phyloP scores from a whole-genome alignment of 768 basidiomycete genomes.

The Inosperma sp. region DNA sequence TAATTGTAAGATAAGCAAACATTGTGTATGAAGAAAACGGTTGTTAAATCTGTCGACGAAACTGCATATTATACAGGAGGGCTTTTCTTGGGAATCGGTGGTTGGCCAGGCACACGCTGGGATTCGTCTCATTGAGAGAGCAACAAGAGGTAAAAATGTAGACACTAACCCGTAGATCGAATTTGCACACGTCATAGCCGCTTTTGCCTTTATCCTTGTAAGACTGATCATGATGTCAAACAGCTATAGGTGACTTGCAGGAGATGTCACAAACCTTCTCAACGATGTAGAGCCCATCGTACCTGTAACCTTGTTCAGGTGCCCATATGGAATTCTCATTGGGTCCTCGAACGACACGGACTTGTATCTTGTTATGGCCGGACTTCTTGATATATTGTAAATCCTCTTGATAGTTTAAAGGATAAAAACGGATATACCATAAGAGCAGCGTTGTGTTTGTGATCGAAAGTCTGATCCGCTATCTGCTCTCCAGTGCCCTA shows the following conservation, averaged over 20 bases:
- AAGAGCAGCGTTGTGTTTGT: slow-evolving; percentile 33
- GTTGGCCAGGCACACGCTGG: not conserved
- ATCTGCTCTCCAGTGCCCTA: slow-evolving; percentile 24
- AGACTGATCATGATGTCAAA: not conserved
- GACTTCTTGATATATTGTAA: no score
- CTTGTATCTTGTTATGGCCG: slow-evolving; percentile 27
- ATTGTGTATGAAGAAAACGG: no score
- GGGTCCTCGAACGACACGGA: slow-evolving; percentile 40
- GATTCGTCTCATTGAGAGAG: not conserved
- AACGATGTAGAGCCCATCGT: slow-evolving; percentile 41
- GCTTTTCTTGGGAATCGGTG: not conserved
- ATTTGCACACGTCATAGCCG: not conserved
- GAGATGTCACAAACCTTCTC: slow-evolving; percentile 23
- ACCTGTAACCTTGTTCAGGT: slow-evolving; percentile 34
- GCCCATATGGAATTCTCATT: slow-evolving; percentile 30
- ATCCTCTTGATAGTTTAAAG: no score
- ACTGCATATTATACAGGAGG: no score
- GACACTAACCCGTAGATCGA: not conserved
- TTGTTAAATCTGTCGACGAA: no score
- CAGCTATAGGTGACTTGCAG: not conserved
- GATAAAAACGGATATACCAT: slow-evolving; percentile 18
- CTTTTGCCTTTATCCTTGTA: not conserved
- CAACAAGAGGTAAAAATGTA: not conserved
- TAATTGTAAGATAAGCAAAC: no score
- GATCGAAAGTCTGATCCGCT: slow-evolving; percentile 33